Evolutionary conservation across 768 basidiomycete species (phyloP).

Genomic region (Dentipellis sp.): DNA sequence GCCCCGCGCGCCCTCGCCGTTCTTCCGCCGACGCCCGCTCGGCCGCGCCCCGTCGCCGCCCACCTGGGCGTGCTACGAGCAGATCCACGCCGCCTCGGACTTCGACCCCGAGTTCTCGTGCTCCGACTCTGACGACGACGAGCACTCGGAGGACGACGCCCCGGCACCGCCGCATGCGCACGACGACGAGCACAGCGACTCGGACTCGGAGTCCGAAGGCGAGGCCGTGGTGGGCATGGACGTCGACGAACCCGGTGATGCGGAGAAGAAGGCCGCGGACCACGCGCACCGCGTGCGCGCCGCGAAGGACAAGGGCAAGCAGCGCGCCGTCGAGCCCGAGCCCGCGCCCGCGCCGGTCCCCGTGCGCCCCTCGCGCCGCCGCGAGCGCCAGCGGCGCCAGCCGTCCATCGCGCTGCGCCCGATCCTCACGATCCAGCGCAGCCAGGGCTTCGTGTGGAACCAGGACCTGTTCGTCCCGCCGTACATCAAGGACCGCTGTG

Average conservation of each 20-base stretch:
- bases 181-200: conserved; percentile 16
- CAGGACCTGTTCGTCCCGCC: conserved; percentile 86
- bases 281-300: conserved; percentile 24
- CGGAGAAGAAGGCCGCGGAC: conserved; percentile 24
- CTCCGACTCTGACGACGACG: conserved; percentile 42
- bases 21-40: conserved; percentile 60
- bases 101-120: conserved; percentile 36
- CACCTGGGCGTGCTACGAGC: conserved; percentile 87
- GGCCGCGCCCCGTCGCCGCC: conserved; percentile 78
- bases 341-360: conserved; percentile 29
- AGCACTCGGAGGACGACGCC: conserved; percentile 43
- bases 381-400: conserved; percentile 36
- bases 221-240: conserved; percentile 40
- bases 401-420: conserved; percentile 61
- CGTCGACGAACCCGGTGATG: conserved; percentile 32
- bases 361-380: conserved; percentile 31
- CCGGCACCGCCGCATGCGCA: conserved; percentile 18
- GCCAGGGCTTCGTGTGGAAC: conserved; percentile 89
- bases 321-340: conserved; percentile 65
- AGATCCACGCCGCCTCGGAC: conserved; percentile 55
- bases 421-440: conserved; percentile 78
- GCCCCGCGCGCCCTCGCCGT: conserved; percentile 24
- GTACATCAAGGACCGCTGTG: conserved; percentile 86
- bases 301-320: conserved; percentile 72
- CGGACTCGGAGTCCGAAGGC: conserved; percentile 22